These are phyloP conservation scores for Linnemannia elongata DNA, from an alignment of 192 early-diverging fungal genomes.

Conservation along the genomic window DNA sequence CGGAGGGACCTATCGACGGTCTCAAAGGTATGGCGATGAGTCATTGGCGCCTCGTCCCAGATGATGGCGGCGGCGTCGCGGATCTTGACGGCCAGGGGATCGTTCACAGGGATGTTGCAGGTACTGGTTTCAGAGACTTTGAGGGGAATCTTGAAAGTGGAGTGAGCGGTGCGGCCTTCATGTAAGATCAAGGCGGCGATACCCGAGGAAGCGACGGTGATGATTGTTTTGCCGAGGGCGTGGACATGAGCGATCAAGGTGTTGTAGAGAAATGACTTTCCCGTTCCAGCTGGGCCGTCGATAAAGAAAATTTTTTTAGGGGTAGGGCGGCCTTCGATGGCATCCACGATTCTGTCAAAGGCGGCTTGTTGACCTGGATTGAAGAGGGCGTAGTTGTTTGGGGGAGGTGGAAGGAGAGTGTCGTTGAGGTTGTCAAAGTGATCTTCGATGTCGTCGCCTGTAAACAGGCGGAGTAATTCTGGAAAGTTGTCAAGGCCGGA, in stretches of 20 bases:
- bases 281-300: conserved; percentile 36
- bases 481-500: background rate
- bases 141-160: conserved; percentile 53
- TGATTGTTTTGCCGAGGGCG: background rate
- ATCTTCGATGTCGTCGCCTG: background rate
- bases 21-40: conserved; percentile 25
- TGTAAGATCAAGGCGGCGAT: conserved; percentile 44
- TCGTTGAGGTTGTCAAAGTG: background rate
- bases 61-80: conserved; percentile 17
- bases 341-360: conserved; percentile 11
- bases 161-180: conserved; percentile 45
- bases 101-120: conserved; percentile 14
- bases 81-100: background rate
- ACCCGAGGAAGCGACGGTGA: conserved; percentile 50
- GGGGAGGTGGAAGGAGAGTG: background rate
- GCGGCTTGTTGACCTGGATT: conserved; percentile 9
- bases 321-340: background rate
- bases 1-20: conserved; percentile 20
- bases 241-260: conserved; percentile 18
- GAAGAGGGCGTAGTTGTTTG: background rate
- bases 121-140: conserved; percentile 9
- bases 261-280: conserved; percentile 47
- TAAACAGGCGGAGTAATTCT: background rate
- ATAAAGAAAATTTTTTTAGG: conserved; percentile 32
- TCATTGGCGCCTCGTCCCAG: conserved; percentile 59